Percentiles rank a stretch among this genome's conserved stretches.
Evolutionary conservation across 73 alveolate species (phyloP).

Genomic region (Uronychia binucleata): DNA sequence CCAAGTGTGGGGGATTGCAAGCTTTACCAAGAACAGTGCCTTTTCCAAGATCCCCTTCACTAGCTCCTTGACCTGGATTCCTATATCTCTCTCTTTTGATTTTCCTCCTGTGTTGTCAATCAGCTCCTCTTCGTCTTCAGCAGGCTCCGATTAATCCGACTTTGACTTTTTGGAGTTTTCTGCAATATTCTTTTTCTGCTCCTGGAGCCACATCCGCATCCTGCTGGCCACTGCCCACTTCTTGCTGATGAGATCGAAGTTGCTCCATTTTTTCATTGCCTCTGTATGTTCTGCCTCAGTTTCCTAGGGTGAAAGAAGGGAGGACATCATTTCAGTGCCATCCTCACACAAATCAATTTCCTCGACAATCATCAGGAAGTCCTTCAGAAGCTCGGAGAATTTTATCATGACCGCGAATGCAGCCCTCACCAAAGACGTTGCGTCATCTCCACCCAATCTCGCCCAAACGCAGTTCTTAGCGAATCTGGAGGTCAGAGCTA

Average conservation of each 20-base stretch:
- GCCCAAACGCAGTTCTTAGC: conserved; percentile 30
- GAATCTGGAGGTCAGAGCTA: not conserved
- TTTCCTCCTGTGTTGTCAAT: conserved; percentile 8
- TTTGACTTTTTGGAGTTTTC: conserved; percentile 32
- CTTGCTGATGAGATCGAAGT: conserved; percentile 37
- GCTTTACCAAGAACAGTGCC: conserved; percentile 56
- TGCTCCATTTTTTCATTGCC: conserved; percentile 9
- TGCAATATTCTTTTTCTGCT: not conserved
- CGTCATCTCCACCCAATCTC: conserved; percentile 51
- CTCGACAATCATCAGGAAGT: conserved; percentile 17
- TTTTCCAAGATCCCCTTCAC: conserved; percentile 51
- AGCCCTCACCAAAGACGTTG: conserved; percentile 26
- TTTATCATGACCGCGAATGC: conserved; percentile 60
- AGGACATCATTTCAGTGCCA: not conserved
- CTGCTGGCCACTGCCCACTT: conserved; percentile 53
- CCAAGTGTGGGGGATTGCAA: conserved; percentile 49
- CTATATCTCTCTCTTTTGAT: conserved; percentile 6
- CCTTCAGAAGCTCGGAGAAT: conserved; percentile 32
- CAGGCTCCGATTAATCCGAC: conserved; percentile 23
- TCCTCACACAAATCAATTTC: conserved; percentile 25
- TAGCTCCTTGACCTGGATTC: conserved; percentile 49
- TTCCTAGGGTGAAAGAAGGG: not conserved
- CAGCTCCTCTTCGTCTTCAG: not conserved
- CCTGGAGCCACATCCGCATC: conserved; percentile 53
- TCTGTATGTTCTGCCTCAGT: conserved; percentile 5